phyloP scores from a whole-genome alignment of 1,139 yeast genomes.

The Geotrichum restrictum region DNA sequence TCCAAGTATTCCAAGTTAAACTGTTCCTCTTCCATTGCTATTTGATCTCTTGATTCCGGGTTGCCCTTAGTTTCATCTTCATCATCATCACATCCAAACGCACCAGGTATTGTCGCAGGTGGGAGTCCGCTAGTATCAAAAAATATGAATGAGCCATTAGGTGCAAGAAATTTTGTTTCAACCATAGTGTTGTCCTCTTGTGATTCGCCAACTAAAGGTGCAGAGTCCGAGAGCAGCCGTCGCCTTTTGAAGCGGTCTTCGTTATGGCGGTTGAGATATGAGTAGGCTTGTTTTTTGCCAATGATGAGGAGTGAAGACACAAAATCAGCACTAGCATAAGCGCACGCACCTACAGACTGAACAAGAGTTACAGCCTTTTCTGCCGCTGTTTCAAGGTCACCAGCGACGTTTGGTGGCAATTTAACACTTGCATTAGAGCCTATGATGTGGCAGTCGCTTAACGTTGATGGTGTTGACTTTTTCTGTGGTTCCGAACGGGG shows the following conservation, averaged over 20 bases:
- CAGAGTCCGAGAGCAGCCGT: neutral
- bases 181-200: neutral
- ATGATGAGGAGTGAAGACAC: neutral
- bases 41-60: too few species aligned
- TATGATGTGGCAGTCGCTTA: too few species aligned
- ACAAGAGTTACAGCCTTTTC: slow-evolving; percentile 5
- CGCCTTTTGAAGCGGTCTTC: neutral
- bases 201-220: neutral
- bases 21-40: too few species aligned
- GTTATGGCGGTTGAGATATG: neutral
- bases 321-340: slow-evolving; percentile 6
- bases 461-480: neutral
- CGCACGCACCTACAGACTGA: neutral
- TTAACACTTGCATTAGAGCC: too few species aligned
- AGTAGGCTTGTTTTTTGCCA: neutral
- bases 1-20: too few species aligned
- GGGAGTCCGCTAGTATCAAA: neutral
- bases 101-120: neutral
- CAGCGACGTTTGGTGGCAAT: neutral
- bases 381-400: neutral
- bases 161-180: neutral
- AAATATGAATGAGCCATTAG: neutral
- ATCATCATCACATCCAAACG: neutral
- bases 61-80: neutral
- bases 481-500: neutral